A percentile compares a stretch with the other conserved stretches of the same genome.
Conservation (phyloP, 2,329 filamentous ascomycete species). For the Aspergillus fumigatiaffinis region DNA sequence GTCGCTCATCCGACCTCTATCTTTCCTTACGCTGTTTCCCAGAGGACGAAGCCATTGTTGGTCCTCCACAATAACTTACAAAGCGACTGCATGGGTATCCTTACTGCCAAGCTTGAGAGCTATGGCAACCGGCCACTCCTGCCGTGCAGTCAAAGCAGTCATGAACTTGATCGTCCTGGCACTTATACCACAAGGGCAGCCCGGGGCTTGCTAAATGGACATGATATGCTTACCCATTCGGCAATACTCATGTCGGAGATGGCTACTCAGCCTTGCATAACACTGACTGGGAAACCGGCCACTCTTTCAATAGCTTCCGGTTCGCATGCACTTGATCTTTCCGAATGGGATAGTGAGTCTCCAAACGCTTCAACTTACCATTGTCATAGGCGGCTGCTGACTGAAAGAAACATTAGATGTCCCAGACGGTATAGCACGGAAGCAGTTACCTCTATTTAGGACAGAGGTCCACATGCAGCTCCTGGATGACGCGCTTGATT, state of each 20-base stretch:
- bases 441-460: background rate
- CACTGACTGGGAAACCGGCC: background rate
- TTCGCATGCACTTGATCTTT: background rate
- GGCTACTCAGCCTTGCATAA: background rate
- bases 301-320: background rate
- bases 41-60: background rate
- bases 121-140: background rate
- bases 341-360: background rate
- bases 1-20: background rate
- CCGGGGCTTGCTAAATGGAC: background rate
- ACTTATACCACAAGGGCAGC: background rate
- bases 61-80: background rate
- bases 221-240: background rate
- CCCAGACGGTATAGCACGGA: background rate
- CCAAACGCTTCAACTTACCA: background rate
- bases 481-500: background rate
- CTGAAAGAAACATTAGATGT: background rate
- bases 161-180: background rate
- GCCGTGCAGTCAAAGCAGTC: background rate
- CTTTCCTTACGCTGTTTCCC: background rate
- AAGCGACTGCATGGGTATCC: no score
- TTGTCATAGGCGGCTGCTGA: background rate
- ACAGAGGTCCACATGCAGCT: background rate
- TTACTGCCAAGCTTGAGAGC: background rate
- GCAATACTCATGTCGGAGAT: background rate